Base-by-base conservation (phyloP, 768 basidiomycete genomes). In the Hericium rajendrae region DNA sequence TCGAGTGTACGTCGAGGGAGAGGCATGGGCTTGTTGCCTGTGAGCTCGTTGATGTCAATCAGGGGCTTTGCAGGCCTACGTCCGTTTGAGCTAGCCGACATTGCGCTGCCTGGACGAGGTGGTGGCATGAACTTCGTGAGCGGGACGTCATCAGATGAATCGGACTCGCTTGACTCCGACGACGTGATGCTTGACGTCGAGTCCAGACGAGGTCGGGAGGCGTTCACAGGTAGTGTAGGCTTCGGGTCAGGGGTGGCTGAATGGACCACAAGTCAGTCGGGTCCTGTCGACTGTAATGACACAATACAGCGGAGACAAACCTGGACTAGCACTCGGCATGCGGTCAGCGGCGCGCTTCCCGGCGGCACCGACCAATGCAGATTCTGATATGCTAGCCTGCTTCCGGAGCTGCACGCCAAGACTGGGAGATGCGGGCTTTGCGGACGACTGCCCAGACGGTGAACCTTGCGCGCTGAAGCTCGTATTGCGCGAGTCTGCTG, bases 91-190 rank as follows among this genome's bases (percentile, higher is more conserved):
- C 32, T 52, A 53, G 69, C 67, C 18, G 72, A 69, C 4, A 61
- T 60, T 10, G 84, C 76, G 60, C 84, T 86, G 16, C 84, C 86
- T 15, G 88, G 86, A 38, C 88, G 77, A 51, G 74, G 77, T 11
- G 88, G 86, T 0, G 74, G 74, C 6, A 86, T 71, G 38, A 88
- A 73, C 1, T 72, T 75, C 0, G 85, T 83, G 38, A 91, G 74
- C 12, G 88, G 88, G 2, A 82, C 78, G 61, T 84, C 74, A 57
- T 86, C 79, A 1, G 68, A 72, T n/a, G 75, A 75, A 54, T 80
- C 82, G 24, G 77, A 79, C 38, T 69, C 68, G 11, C 68, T 67
- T 18, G 69, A 67, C 13, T 69, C 67, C 8, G 63, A 65, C 18
- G 64, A 64, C 26, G 58, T 61, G 0, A 65, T 61, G 1, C 65